Base-by-base conservation (phyloP, 805 yeast genomes). In the Blastobotrys mokoenaii region DNA sequence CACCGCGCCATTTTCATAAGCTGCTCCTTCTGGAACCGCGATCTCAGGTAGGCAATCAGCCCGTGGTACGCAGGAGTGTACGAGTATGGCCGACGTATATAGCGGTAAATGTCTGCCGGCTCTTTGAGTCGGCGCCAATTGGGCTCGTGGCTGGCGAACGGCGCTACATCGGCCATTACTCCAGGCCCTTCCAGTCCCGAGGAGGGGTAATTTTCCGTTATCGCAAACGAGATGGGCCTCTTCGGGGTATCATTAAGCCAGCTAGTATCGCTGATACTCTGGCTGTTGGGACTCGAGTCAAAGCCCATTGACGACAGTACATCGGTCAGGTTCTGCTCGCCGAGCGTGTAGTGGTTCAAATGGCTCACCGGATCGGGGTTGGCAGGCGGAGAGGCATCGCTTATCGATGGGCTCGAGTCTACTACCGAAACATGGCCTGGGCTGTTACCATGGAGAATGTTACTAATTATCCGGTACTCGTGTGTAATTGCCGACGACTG, bases 31-130 rank as follows among this genome's bases (percentile, higher is more conserved):
- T 77, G 75, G 60, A 90, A 88, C 41, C 97, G 65, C 32, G 74
- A 68, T 47, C 82, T 70, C 48, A 90, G 67, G 60, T 89, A 89
- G 9, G 79, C 73, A 54, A 85, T 79, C 46, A 90, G 70, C 39
- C 80, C 77, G 63, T 88, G 96, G 62, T 83, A 90, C 2, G 96
- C 96, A 1, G 88, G 84, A 0, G 96, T 89, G 59, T 93, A 90
- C 7, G 89, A 76, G 59, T 84, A 93, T 1, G 97, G 97, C 43
- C 68, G 71, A 17, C 66, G 71, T 12, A 90, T 84, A 43, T 77
- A 72, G 16, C 82, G 79, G 65, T 90, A 93, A 11, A 90, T 56
- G 12, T 56, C 60, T 2, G 53, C 55, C 1, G 63, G 60, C 14
- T 46, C 31, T 22, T 38, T 34, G 17, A 38, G 25, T 11, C 15